Base-by-base conservation (phyloP, 2,329 filamentous ascomycete species). In the Aspergillus japonicus region DNA sequence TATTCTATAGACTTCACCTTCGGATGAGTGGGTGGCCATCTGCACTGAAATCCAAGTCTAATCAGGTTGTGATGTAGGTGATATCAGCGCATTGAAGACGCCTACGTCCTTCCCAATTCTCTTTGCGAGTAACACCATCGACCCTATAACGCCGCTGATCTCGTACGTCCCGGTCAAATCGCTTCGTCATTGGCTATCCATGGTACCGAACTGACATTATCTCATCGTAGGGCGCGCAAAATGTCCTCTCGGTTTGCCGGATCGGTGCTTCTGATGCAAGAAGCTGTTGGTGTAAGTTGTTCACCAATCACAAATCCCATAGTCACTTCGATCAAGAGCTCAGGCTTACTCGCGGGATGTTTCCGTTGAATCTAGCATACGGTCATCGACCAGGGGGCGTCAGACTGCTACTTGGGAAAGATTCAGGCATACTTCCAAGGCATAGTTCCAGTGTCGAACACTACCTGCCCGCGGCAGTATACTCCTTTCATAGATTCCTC, bases 131-230 rank as follows among this genome's bases (percentile, higher is more conserved):
- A 85, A 83, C 67, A 82, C 80, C 0, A 76, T 80, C 39, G 84
- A 87, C 61, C 85, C 85, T 0, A 81, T 87, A 0, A 86, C 83
- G 1, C 84, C 84, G 3, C 71, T 86, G 21, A 11, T 55, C 57
- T 64, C 62, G 62, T 65, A 64, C 12, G 62, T 56, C 52, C 39
- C 3, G 35, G 29, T 7, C 19, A 39, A 61, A 21, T 57, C 23
- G 3, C 16, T 16, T 50, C 33, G 21, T 23, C 51, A 50, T 49
- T 23, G 14, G 42, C 3, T 42, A 35, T 31, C 23, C 52, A 35
- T 47, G 24, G 55, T 47, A 33, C 10, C 59, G n/a, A 33, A 47
- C 48, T 64, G 24, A 58, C 33, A 47, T 52, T 52, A 50, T 48
- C 29, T 51, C 29, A 1, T 50, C n/a, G 26, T 39, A 64, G 62